Percentiles rank a stretch among this genome's conserved stretches.
Conservation (phyloP, 257 asterid genomes). For the Plectranthus barbatus region DNA sequence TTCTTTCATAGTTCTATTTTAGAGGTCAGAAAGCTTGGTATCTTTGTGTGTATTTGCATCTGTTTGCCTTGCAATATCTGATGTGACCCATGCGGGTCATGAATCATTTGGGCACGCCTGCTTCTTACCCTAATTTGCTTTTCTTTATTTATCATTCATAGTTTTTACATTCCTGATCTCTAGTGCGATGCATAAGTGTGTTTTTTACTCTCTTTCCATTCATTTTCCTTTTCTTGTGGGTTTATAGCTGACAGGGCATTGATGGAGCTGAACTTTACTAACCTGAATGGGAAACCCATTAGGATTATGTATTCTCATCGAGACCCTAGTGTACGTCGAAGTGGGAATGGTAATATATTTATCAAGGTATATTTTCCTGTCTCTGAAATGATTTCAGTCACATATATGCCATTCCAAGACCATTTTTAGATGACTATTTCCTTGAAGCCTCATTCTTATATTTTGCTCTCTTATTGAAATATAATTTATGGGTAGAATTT, state of each 20-base stretch:
- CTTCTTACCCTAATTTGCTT: neutral
- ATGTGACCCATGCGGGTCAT: neutral
- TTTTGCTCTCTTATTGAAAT: neutral
- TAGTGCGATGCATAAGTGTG: neutral
- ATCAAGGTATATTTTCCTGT: constrained; percentile 49
- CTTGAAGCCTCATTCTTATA: neutral
- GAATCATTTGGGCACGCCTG: neutral
- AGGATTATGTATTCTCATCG: constrained; percentile 82
- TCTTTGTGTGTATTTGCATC: neutral
- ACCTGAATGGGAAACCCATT: constrained; percentile 76
- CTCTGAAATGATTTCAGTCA: neutral
- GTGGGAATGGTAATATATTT: constrained; percentile 79
- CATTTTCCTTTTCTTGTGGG: neutral
- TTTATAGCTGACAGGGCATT: constrained; percentile 72
- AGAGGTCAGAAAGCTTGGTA: neutral
- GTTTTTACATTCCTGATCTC: neutral
- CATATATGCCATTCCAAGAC: neutral
- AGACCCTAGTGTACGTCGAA: constrained; percentile 72
- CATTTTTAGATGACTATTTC: neutral
- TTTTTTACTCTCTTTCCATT: neutral
- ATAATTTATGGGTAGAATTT: constrained; percentile 40
- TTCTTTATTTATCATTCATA: neutral
- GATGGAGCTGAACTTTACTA: constrained; percentile 68
- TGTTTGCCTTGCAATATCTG: neutral
- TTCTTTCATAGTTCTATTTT: too few relatives aligned